These are phyloP conservation scores for Nigrograna mackinnonii DNA, from an alignment of 2,329 filamentous ascomycete species.

Conservation along the genomic window DNA sequence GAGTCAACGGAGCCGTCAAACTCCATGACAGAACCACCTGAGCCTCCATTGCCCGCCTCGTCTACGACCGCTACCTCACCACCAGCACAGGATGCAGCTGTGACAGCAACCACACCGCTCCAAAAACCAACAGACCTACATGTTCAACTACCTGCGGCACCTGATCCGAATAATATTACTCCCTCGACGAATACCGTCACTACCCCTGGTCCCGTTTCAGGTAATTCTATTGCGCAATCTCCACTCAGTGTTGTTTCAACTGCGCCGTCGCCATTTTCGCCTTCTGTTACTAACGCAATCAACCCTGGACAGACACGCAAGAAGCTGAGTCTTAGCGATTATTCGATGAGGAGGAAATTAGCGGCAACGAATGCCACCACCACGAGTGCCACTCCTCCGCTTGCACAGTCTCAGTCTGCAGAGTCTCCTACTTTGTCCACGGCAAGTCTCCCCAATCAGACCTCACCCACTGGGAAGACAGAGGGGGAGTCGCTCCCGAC, in stretches of 20 bases:
- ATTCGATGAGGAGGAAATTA: constrained; percentile 47
- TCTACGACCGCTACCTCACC: constrained; percentile 7
- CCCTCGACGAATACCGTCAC: constrained; percentile 16
- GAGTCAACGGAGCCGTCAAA: constrained; percentile 29
- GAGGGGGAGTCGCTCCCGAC: constrained; percentile 26
- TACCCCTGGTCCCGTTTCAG: constrained; percentile 28
- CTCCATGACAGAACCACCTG: constrained; percentile 33
- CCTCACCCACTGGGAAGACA: constrained; percentile 30
- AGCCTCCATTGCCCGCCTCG: constrained; percentile 33
- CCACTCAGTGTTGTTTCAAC: constrained; percentile 17
- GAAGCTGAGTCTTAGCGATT: constrained; percentile 57
- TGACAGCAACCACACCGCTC: constrained; percentile 11
- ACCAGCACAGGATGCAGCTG: constrained; percentile 9
- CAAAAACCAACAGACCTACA: constrained; percentile 25
- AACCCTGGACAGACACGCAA: constrained; percentile 48
- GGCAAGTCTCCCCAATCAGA: constrained; percentile 30
- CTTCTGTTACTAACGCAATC: constrained; percentile 46
- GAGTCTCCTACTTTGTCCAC: constrained; percentile 36
- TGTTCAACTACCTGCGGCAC: constrained; percentile 32
- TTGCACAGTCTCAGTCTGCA: constrained; percentile 24
- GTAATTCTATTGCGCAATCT: constrained; percentile 30
- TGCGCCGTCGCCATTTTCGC: constrained; percentile 36
- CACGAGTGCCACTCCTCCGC: constrained; percentile 23
- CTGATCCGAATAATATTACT: constrained; percentile 20
- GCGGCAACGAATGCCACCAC: constrained; percentile 30